A percentile compares a stretch with the other conserved stretches of the same genome.
Conservation (phyloP, 257 asterid species). For the Lycium ferocissimum region DNA sequence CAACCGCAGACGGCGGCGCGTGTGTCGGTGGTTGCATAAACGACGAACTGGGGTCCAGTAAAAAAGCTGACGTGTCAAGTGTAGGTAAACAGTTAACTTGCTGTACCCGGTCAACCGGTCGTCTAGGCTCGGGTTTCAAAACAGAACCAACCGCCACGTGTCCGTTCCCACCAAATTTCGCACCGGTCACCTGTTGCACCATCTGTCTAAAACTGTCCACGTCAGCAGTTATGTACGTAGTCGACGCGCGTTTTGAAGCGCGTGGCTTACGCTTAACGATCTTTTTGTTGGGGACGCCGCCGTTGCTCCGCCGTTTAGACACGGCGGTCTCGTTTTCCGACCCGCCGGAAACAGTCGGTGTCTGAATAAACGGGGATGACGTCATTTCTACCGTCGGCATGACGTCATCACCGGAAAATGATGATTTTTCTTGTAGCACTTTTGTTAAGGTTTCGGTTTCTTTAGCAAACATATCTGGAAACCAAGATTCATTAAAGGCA, state of each 20-base stretch:
- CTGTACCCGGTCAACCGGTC: conserved; percentile 45
- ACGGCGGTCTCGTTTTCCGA: conserved; percentile 64
- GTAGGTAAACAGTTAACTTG: conserved; percentile 48
- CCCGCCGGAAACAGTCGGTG: conserved; percentile 55
- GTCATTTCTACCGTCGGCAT: not conserved
- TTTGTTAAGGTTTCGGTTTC: conserved; percentile 68
- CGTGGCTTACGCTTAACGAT: conserved; percentile 75
- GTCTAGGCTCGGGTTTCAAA: conserved; percentile 73
- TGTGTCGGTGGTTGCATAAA: conserved; percentile 17
- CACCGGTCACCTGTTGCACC: conserved; percentile 97
- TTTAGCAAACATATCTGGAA: conserved; percentile 51
- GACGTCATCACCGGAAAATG: conserved; percentile 33
- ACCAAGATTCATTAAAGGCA: conserved; percentile 64
- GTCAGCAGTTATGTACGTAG: conserved; percentile 87
- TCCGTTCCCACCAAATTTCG: conserved; percentile 41
- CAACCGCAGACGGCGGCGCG: not conserved
- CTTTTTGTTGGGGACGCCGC: conserved; percentile 56
- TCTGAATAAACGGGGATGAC: conserved; percentile 1
- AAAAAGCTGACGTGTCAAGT: conserved; percentile 64
- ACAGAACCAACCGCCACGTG: conserved; percentile 46
- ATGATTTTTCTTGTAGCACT: conserved; percentile 54
- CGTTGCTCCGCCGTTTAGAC: conserved; percentile 46
- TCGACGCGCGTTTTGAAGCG: conserved; percentile 73
- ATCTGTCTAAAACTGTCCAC: conserved; percentile 89
- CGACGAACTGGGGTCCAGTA: conserved; percentile 46